Conservation (phyloP, 202 grass and related monocot genomes). For the Zizania palustris region DNA sequence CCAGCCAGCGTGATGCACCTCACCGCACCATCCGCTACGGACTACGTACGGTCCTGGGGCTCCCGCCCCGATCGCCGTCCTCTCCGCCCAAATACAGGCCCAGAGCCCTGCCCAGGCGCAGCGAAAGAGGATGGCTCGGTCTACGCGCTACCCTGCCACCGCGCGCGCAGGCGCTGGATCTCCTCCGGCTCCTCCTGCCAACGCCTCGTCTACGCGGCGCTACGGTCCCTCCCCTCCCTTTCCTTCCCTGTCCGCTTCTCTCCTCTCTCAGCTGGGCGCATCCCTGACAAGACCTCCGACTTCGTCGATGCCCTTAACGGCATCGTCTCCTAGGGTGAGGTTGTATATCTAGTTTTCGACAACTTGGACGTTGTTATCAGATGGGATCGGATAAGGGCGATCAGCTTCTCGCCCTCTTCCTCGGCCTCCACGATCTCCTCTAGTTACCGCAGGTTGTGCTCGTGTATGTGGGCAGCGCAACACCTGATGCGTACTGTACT, state of each 20-base stretch:
- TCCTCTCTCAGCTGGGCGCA: slow-evolving; percentile 60
- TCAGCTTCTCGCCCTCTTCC: slow-evolving; percentile 57
- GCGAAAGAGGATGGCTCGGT: not conserved
- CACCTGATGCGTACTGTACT: slow-evolving; percentile 72
- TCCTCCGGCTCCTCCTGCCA: slow-evolving; percentile 62
- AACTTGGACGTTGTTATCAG: slow-evolving; percentile 67
- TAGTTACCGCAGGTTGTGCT: slow-evolving; percentile 61
- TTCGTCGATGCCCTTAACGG: slow-evolving; percentile 65
- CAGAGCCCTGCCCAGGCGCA: slow-evolving; percentile 24
- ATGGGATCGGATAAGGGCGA: slow-evolving; percentile 84
- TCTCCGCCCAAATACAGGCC: slow-evolving; percentile 44
- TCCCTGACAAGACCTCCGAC: slow-evolving; percentile 65
- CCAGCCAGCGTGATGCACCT: slow-evolving; percentile 48
- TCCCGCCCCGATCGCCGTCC: slow-evolving; percentile 15
- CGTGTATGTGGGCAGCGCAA: slow-evolving; percentile 78
- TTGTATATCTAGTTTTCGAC: slow-evolving; percentile 77
- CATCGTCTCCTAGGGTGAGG: slow-evolving; percentile 33
- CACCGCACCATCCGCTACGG: slow-evolving; percentile 57
- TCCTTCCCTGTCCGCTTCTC: slow-evolving; percentile 62
- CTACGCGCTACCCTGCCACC: slow-evolving; percentile 52
- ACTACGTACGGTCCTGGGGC: slow-evolving; percentile 28
- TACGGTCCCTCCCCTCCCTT: slow-evolving; percentile 64
- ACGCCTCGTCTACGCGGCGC: slow-evolving; percentile 59
- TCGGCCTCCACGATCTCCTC: slow-evolving; percentile 67
- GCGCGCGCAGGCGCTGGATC: slow-evolving; percentile 60